Evolutionary conservation across 495 filamentous ascomycete species (phyloP), one percentile per base, ranked within the genome.

Genomic region (Cercophora sp.): DNA sequence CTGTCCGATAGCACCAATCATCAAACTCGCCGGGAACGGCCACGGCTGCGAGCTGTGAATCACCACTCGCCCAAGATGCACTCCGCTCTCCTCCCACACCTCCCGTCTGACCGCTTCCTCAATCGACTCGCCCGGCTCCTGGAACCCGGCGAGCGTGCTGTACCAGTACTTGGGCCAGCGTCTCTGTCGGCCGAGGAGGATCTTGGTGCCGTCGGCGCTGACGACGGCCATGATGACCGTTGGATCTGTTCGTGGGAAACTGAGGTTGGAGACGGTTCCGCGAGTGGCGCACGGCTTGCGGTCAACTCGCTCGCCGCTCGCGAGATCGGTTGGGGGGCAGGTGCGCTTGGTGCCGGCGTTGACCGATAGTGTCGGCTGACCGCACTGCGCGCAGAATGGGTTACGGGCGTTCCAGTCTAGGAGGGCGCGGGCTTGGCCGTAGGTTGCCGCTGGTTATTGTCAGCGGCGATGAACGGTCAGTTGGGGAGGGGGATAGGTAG

Each of bases 381-480:
- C 92, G 72, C 93, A 96, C 48, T 83, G 83, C 8, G 83, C 89
- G 69, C 93, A 98, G 73, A 89, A 97, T 29, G 83, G 88, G 63
- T 96, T 96, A 39, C 92, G 86, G 42, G 75, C 79, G 70, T 98
- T 97, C 93, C 93, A 98, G 71, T 97, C 93, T 24, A 92, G 65
- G 31, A 96, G 70, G n/a, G 88, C 84, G 57, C 92, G 86, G 2
- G 90, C 87, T 63, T 93, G 86, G n/a, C 89, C 94, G 63, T 89
- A 91, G 36, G 94, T 88, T 49, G 91, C 91, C 52, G 89, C 92
- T 91, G 11, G 44, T 2, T n/a, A 13, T 20, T 4, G 37, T 51
- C 37, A 51, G 10, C 35, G 0, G 1, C 8, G 18, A 11, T 52
- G 8, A 2, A 20, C 10, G 20, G 25, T 19, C n/a, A 10, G 19